These are phyloP conservation scores for Fraxinus albicans DNA, from an alignment of 305 asterid species.

Conservation along the genomic window DNA sequence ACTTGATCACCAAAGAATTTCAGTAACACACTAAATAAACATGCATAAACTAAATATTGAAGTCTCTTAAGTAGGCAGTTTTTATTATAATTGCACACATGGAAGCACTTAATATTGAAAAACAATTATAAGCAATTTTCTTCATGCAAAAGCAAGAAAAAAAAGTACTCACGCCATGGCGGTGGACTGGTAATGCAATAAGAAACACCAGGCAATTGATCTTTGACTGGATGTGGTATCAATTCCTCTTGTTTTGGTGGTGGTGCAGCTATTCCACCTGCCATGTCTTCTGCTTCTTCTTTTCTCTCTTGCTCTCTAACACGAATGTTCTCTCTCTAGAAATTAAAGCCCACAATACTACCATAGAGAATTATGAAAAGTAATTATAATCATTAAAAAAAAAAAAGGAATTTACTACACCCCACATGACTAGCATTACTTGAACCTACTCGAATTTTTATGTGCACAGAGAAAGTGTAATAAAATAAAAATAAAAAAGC, in stretches of 20 bases:
- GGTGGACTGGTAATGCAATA: slow-evolving; percentile 89
- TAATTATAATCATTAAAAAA: slow-evolving; percentile 11
- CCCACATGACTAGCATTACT: not conserved
- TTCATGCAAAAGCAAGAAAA: not conserved
- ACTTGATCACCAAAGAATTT: not conserved
- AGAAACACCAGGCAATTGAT: slow-evolving; percentile 74
- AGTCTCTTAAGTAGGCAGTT: not conserved
- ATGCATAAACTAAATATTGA: not conserved
- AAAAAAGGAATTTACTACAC: not conserved
- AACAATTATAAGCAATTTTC: not conserved
- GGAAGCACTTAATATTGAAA: not conserved
- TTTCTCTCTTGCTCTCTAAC: slow-evolving; percentile 4
- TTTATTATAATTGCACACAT: not conserved
- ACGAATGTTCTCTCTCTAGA: not conserved
- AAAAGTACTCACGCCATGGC: slow-evolving; percentile 72
- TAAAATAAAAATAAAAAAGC: not conserved
- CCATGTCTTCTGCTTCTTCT: slow-evolving; percentile 40
- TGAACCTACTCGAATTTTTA: not conserved
- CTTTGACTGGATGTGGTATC: slow-evolving; percentile 72
- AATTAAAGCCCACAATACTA: slow-evolving; percentile 14
- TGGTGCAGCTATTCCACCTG: slow-evolving; percentile 67
- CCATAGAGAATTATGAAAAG: slow-evolving; percentile 3
- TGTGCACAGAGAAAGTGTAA: not conserved
- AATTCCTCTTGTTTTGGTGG: slow-evolving; percentile 77
- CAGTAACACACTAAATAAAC: not conserved